A percentile compares a stretch with the other conserved stretches of the same genome.
These are phyloP conservation scores for Claviceps sp. DNA, from an alignment of 2,329 filamentous ascomycete species.

Conservation along the genomic window DNA sequence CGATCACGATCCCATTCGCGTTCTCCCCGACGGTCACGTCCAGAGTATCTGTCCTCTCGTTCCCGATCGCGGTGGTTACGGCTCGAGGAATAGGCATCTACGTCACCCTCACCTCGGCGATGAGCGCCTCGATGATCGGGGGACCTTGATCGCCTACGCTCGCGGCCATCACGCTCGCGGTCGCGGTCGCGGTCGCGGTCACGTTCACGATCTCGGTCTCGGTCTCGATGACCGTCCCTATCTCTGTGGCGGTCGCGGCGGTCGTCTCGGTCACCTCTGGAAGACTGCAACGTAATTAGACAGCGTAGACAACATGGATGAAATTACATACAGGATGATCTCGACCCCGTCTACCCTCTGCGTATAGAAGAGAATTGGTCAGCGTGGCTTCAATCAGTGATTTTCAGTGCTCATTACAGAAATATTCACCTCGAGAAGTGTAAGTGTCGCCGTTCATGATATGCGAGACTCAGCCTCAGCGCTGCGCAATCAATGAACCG, in stretches of 20 bases:
- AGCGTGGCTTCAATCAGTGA: constrained; percentile 1
- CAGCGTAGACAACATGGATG: background rate
- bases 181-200: constrained; percentile 29
- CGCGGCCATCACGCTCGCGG: constrained; percentile 53
- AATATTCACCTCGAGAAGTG: constrained; percentile 45
- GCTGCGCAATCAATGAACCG: constrained; percentile 6
- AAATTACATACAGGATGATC: constrained; percentile 37
- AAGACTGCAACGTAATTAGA: constrained; percentile 14
- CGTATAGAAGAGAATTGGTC: constrained; percentile 10
- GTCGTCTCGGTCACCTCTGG: constrained; percentile 21
- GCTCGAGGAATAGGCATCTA: constrained; percentile 87
- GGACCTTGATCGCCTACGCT: constrained; percentile 72
- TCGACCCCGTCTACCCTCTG: constrained; percentile 39
- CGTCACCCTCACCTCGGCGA: constrained; percentile 59
- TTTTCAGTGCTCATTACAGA: background rate
- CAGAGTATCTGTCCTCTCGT: constrained; percentile 80
- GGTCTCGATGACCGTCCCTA: constrained; percentile 26
- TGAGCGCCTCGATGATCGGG: constrained; percentile 52
- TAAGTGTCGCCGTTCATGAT: constrained; percentile 81
- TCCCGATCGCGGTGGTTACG: constrained; percentile 86
- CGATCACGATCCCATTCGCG: constrained; percentile 67
- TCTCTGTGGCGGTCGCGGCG: constrained; percentile 41
- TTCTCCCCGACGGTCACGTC: constrained; percentile 54
- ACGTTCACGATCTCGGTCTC: constrained; percentile 12
- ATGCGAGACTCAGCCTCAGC: constrained; percentile 7